Evolutionary conservation across 306 rosid genomes (phyloP).

Genomic region (Purshia tridentata): DNA sequence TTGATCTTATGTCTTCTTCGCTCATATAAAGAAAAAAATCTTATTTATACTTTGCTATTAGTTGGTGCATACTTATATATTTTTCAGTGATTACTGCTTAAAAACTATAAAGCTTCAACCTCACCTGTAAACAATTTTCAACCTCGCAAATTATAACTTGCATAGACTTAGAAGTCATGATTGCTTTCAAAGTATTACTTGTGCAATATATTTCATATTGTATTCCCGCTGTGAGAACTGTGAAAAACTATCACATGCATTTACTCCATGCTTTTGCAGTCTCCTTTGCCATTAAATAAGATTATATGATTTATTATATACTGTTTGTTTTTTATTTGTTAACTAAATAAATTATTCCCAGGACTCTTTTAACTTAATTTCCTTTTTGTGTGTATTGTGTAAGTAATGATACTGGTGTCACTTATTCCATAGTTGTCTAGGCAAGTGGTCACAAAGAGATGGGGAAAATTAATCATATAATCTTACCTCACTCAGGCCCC

Average conservation of each 20-base stretch:
- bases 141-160: neutral
- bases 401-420: neutral
- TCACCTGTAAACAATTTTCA: neutral
- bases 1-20: slow-evolving; percentile 9
- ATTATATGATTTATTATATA: neutral
- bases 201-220: neutral
- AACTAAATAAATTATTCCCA: neutral
- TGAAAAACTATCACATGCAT: slow-evolving; percentile 8
- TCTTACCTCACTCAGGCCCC: neutral
- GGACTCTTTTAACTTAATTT: neutral
- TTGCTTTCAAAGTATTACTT: neutral
- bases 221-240: neutral
- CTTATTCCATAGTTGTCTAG: neutral
- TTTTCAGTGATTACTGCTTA: slow-evolving; percentile 17
- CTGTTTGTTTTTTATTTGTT: neutral
- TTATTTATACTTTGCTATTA: neutral
- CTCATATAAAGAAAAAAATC: too few relatives aligned
- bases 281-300: neutral
- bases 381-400: neutral
- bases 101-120: slow-evolving; percentile 11
- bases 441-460: neutral
- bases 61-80: slow-evolving; percentile 11
- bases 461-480: neutral
- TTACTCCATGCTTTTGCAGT: slow-evolving; percentile 7
- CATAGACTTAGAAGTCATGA: neutral